Evolutionary conservation across 1,284 basidiomycete genomes (phyloP), one percentile per base, ranked within the genome.

Genomic region (Sphaerobolus stellatus): DNA sequence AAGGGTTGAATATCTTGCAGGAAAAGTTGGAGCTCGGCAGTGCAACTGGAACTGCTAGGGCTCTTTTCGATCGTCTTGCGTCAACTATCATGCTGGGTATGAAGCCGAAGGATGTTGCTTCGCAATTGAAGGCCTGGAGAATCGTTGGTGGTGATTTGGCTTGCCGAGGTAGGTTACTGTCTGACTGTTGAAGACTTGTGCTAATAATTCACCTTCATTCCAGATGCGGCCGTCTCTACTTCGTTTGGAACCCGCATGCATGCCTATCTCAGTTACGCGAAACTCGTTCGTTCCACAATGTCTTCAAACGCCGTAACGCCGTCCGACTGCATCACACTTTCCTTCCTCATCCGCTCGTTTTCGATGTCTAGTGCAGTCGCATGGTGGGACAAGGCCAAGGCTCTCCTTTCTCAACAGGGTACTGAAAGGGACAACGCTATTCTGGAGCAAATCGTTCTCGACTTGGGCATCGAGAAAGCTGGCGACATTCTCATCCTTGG

Each of bases 391-490:
- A 41, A 45, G 16, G 57, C 59, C 5, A 34, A 51, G 24, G 46
- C n/a, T 22, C 40, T 45, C 2, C 50, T 51, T 50, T 58, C 18
- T 59, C 61, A 48, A 63, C 73, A 24, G 71, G 71, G 71, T 63
- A 63, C 3, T n/a, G n/a, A n/a, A n/a, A n/a, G n/a, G 61, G 64
- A 34, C 66, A 54, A 46, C 62, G 41, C 63, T 60, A 67, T 78
- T 11, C 76, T 77, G 56, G 84, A 87, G 65, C 71, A 72, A 34
- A 71, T 85, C 33, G 81, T 86, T 2, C 64, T 88, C 16, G 71
- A 74, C 45, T 70, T 85, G 68, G 71, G 64, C 8, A 68, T 84
- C 1, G 78, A 80, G 22, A 71, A 71, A 16, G 84, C 83, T 3
- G 71, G 68, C 2, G 67, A 68, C 25, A 61, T 60, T 61, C 56